Base-by-base conservation (phyloP, 257 asterid genomes). In the Fraxinus excelsior region DNA sequence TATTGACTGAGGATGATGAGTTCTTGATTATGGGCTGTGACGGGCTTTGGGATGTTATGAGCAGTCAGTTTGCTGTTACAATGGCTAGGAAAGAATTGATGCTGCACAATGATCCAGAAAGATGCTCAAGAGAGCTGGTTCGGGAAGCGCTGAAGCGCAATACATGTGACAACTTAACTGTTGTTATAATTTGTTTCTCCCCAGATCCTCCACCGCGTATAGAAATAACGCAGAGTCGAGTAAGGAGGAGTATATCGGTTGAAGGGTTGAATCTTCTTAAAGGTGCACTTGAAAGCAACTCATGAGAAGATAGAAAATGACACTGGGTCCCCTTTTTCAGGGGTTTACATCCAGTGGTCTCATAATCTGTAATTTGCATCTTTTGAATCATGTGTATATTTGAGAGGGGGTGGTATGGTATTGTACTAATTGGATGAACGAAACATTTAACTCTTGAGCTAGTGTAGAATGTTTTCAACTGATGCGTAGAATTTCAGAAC, bases 1-100 rank as follows among this genome's bases (percentile, higher is more conserved):
- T 86, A 25, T 70, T 94, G 49, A 91, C 90, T 0, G 98, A 94
- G 68, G 98, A 92, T 8, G 98, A 94, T 1, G 98, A 94, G 89
- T 94, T 94, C 86, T 78, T 94, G 34, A 94, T 94, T 56, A 87
- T 94, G 79, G 98, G 98, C 12, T 90, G 98, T 28, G 98, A 94
- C 2, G 98, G 98, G 32, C 86, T 94, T 0, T 94, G 98, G 98
- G 98, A 92, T 35, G 98, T 92, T 26, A 92, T 94, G 97, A 92
- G 97, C 83, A 94, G 97, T 84, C 98, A 94, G 80, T 89, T 87
- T 49, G 98, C 97, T 2, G 97, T 94, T 46, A 87, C 97, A 3
- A 85, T 94, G 83, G 97, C 87, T 38, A 84, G 98, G 87, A 92
- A 90, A 79, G 98, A 92, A 84, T 77, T 94, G 80, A 91, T 91